Evolutionary conservation across 1,284 basidiomycete species (phyloP).

Genomic region (Fistulinella cinereoalba): DNA sequence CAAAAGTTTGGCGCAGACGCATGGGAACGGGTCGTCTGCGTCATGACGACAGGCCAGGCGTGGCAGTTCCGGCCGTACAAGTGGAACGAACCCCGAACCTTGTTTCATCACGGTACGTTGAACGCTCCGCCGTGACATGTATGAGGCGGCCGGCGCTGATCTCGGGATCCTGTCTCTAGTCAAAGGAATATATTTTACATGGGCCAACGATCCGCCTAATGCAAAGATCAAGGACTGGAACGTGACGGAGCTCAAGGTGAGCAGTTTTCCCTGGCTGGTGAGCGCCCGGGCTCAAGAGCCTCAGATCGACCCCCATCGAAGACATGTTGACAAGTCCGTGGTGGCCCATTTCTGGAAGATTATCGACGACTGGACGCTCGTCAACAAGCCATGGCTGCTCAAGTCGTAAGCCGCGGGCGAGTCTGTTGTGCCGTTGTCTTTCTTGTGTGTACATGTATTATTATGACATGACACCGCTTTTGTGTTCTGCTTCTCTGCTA

Average conservation of each 20-base stretch:
- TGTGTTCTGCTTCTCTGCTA: not conserved
- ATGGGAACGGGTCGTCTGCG: conserved; percentile 95
- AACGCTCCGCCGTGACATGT: not conserved
- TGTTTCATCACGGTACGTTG: conserved; percentile 85
- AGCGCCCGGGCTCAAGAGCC: not conserved
- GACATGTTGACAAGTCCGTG: conserved; percentile 94
- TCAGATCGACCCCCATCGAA: conserved; percentile 84
- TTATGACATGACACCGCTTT: not conserved
- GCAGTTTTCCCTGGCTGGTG: not conserved
- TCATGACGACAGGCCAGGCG: conserved; percentile 92
- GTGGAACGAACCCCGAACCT: conserved; percentile 87
- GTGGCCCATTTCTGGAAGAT: conserved; percentile 95
- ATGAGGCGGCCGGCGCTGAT: too few species aligned
- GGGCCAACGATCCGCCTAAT: conserved; percentile 89
- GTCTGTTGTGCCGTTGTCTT: not conserved
- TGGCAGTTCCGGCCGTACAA: conserved; percentile 98
- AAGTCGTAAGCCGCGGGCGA: conserved; percentile 26
- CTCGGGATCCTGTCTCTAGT: conserved; percentile 45
- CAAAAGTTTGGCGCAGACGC: conserved; percentile 88
- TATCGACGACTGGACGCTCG: conserved; percentile 80
- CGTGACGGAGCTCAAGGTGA: conserved; percentile 87
- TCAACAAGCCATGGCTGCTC: conserved; percentile 76
- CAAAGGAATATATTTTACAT: conserved; percentile 90
- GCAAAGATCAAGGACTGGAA: conserved; percentile 94
- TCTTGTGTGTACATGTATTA: conserved; percentile 1